Evolutionary conservation across 345 rosid genomes (phyloP).

Genomic region (Lepidium didymum): DNA sequence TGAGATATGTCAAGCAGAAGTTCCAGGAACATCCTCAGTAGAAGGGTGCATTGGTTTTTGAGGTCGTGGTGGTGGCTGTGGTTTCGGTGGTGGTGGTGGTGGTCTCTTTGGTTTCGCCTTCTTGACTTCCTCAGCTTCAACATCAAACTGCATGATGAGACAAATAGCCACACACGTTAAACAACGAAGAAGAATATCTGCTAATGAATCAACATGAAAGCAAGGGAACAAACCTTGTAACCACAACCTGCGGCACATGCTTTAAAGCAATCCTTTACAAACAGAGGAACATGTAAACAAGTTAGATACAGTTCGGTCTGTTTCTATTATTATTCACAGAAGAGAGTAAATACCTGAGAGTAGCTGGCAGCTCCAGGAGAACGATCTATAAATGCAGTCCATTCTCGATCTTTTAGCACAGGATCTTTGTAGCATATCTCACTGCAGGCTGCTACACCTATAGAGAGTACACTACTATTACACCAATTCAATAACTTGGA

Average conservation of each 20-base stretch:
- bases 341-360: slow-evolving; percentile 53
- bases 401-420: slow-evolving; percentile 76
- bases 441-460: slow-evolving; percentile 71
- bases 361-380: slow-evolving; percentile 79
- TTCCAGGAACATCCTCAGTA: slow-evolving; percentile 56
- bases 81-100: slow-evolving; percentile 51
- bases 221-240: slow-evolving; percentile 51
- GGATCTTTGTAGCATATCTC: slow-evolving; percentile 97
- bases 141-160: slow-evolving; percentile 48
- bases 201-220: background rate
- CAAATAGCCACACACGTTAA: slow-evolving; percentile 1
- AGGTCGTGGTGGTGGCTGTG: slow-evolving; percentile 19
- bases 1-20: slow-evolving; percentile 53
- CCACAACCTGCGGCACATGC: slow-evolving; percentile 95
- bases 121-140: slow-evolving; percentile 38
- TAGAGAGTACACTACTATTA: slow-evolving; percentile 17
- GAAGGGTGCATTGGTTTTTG: slow-evolving; percentile 20
- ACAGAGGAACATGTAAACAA: background rate
- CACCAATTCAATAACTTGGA: slow-evolving; percentile 16
- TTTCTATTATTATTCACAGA: background rate
- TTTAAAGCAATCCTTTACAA: slow-evolving; percentile 59
- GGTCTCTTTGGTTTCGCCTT: slow-evolving; percentile 64
- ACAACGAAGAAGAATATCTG: background rate
- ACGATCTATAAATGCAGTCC: slow-evolving; percentile 93
- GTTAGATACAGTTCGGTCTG: background rate